Conservation (phyloP, 371 early-diverging fungal species). For the Apophysomyces ossiformis region DNA sequence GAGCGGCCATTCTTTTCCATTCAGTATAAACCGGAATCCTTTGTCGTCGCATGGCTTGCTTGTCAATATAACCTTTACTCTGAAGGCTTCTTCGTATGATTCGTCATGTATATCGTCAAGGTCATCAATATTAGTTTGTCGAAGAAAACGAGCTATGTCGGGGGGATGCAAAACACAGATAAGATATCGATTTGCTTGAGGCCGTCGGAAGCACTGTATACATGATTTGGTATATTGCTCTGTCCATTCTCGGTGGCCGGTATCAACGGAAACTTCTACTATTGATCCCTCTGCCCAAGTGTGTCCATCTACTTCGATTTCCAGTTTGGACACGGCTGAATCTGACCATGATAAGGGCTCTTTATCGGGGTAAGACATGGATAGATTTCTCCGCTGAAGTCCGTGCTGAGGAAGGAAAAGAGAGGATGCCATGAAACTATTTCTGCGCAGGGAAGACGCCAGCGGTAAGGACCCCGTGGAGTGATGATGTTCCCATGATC, state of each 20-base stretch:
- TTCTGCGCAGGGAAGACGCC: conserved; percentile 23
- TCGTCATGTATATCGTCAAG: background rate
- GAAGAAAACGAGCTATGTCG: conserved; percentile 28
- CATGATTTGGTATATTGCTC: conserved; percentile 42
- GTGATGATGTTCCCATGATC: conserved; percentile 21
- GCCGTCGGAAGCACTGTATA: conserved; percentile 30
- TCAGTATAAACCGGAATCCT: conserved; percentile 24
- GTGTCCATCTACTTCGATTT: conserved; percentile 19
- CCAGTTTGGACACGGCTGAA: background rate
- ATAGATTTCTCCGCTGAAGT: conserved; percentile 12
- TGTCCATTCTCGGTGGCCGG: conserved; percentile 12
- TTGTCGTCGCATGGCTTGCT: background rate
- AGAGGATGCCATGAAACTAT: conserved; percentile 34
- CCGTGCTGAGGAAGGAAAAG: conserved; percentile 19
- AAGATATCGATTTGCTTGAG: conserved; percentile 18
- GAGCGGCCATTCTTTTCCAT: conserved; percentile 45
- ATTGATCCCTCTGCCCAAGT: conserved; percentile 15
- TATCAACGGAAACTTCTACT: conserved; percentile 18
- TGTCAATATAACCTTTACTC: conserved; percentile 12
- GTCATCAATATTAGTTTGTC: conserved; percentile 12
- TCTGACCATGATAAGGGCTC: background rate
- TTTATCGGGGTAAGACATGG: conserved; percentile 24
- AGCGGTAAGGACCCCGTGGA: conserved; percentile 13
- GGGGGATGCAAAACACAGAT: conserved; percentile 32
- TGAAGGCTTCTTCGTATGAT: background rate